Evolutionary conservation across 371 early-diverging fungal genomes (phyloP).

Genomic region (Coemansia sp.): DNA sequence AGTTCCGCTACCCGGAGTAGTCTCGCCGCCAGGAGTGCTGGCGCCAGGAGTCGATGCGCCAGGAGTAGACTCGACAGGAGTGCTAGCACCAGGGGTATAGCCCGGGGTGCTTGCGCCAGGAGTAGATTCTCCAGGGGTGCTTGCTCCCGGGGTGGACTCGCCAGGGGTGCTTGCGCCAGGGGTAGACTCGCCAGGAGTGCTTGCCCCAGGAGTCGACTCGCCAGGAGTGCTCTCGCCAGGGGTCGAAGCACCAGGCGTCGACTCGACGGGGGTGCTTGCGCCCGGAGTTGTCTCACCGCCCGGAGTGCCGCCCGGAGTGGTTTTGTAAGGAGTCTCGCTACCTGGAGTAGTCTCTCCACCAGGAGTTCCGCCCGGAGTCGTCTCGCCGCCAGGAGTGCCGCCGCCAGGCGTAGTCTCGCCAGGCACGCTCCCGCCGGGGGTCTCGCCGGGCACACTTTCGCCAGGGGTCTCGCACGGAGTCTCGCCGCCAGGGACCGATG

Average conservation of each 20-base stretch:
- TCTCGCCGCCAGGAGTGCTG: constrained; percentile 3
- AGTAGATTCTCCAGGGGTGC: constrained; percentile 6
- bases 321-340: too few relatives aligned
- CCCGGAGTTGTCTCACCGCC: constrained; percentile 3
- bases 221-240: constrained; percentile 3
- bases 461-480: constrained; percentile 14
- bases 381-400: constrained; percentile 7
- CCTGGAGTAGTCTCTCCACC: constrained; percentile 7
- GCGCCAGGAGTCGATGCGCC: constrained; percentile 7
- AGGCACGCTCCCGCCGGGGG: constrained; percentile 8
- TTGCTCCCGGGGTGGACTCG: background rate
- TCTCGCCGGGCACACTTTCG: constrained; percentile 7
- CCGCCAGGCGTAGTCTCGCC: constrained; percentile 11
- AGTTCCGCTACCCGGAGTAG: background rate
- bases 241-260: constrained; percentile 7
- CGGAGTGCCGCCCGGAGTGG: background rate
- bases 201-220: background rate
- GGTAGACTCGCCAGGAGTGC: constrained; percentile 1
- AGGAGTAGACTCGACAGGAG: constrained; percentile 13
- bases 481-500: background rate
- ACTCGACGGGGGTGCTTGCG: constrained; percentile 1
- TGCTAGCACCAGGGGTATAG: background rate
- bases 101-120: constrained; percentile 12
- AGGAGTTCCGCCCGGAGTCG: background rate
- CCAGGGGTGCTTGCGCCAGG: constrained; percentile 14